A percentile compares a stretch with the other conserved stretches of the same genome.
These are phyloP conservation scores for Borovskyia barvae DNA, from an alignment of 208 protist species.

Conservation along the genomic window DNA sequence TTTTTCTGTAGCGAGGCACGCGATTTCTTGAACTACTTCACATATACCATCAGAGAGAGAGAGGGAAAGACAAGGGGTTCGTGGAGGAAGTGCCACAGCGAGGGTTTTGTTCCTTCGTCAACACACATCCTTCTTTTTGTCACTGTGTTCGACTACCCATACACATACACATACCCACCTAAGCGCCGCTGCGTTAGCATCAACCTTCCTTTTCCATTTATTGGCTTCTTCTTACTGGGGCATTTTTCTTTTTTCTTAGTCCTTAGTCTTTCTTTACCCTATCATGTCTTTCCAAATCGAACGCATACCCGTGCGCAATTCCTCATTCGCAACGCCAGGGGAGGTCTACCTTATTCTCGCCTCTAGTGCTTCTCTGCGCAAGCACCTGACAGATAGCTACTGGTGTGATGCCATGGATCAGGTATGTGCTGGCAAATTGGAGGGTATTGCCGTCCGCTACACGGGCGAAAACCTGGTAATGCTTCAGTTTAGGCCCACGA, in stretches of 20 bases:
- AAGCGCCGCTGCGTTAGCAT: too few species aligned
- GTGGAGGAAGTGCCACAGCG: too few species aligned
- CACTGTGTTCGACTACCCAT: too few species aligned
- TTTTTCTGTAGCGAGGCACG: too few species aligned
- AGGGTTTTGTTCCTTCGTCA: too few species aligned
- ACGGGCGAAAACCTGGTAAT: constrained; percentile 85
- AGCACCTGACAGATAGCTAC: constrained; percentile 87
- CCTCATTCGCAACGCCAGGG: constrained; percentile 71
- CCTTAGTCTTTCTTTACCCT: background rate
- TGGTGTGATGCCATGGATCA: constrained; percentile 90
- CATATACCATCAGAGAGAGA: too few species aligned
- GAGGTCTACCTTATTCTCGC: constrained; percentile 75
- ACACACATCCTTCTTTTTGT: too few species aligned
- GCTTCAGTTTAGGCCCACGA: constrained; percentile 78
- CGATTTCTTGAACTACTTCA: too few species aligned
- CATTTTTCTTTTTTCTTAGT: background rate
- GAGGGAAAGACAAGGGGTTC: too few species aligned
- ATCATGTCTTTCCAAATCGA: constrained; percentile 47
- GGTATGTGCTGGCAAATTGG: constrained; percentile 83
- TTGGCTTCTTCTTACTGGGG: background rate
- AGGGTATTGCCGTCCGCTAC: constrained; percentile 83
- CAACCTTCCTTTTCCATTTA: too few species aligned
- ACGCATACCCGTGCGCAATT: constrained; percentile 17
- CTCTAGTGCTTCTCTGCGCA: constrained; percentile 60
- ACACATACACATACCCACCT: too few species aligned